These are phyloP conservation scores for Pulchroboletus neoregius DNA, from an alignment of 1,284 basidiomycete species.

Conservation along the genomic window DNA sequence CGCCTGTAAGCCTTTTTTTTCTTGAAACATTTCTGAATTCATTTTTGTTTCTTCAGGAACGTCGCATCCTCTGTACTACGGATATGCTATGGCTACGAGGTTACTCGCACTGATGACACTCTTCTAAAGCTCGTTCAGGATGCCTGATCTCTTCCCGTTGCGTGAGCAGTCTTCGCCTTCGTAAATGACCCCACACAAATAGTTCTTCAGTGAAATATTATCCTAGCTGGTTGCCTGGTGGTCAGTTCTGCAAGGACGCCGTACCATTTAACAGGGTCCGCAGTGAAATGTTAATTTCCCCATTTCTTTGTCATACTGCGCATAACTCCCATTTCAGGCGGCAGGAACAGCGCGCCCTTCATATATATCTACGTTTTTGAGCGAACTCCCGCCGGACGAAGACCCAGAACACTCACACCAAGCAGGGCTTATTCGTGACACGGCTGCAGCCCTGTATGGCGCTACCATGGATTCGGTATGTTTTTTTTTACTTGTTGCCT, in stretches of 20 bases:
- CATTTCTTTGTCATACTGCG: background rate
- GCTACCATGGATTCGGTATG: constrained; percentile 15
- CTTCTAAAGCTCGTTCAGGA: constrained; percentile 10
- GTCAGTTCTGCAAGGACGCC: constrained; percentile 10
- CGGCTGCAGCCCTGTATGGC: constrained; percentile 10
- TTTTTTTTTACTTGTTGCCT: too few species aligned
- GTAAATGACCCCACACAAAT: background rate
- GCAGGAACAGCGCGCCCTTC: constrained; percentile 12
- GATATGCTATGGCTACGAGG: constrained; percentile 11
- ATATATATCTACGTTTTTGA: constrained; percentile 13
- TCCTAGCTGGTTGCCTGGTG: constrained; percentile 16
- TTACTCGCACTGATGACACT: constrained; percentile 3
- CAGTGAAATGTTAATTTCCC: constrained; percentile 8
- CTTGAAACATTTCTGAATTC: background rate
- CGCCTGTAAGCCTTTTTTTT: constrained; percentile 4
- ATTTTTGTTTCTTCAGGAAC: constrained; percentile 4
- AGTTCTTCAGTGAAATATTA: constrained; percentile 11
- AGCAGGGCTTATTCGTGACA: constrained; percentile 14
- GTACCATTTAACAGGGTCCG: constrained; percentile 11
- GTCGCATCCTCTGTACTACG: constrained; percentile 10
- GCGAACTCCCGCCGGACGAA: constrained; percentile 10
- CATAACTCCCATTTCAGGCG: constrained; percentile 1
- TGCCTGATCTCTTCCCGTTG: constrained; percentile 10
- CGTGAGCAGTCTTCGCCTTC: background rate
- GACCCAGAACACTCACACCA: constrained; percentile 4